Evolutionary conservation across 2,329 filamentous ascomycete species (phyloP).

Genomic region (Diaporthe sp.): DNA sequence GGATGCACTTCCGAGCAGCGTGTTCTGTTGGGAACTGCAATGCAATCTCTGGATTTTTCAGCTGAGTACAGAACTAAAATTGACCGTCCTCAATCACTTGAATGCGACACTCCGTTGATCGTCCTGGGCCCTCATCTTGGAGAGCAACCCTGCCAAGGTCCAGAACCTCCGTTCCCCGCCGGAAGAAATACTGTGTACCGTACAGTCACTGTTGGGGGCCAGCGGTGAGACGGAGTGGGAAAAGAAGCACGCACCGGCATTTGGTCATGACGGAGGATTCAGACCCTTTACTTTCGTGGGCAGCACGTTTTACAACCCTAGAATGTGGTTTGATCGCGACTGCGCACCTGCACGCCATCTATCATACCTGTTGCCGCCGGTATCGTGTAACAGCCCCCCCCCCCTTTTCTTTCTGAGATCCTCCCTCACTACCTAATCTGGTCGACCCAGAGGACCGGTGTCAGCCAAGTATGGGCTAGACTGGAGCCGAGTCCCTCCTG

Average conservation of each 20-base stretch:
- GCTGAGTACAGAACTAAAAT: neutral
- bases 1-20: neutral
- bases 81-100: neutral
- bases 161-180: conserved; percentile 8
- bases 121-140: neutral
- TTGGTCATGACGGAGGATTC: neutral
- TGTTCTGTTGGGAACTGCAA: neutral
- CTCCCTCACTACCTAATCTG: neutral
- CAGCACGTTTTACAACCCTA: conserved; percentile 13
- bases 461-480: neutral
- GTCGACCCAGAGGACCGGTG: neutral
- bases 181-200: neutral
- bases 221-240: neutral
- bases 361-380: neutral
- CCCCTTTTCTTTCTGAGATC: neutral
- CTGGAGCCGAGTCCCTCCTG: neutral
- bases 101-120: neutral
- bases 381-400: conserved; percentile 2
- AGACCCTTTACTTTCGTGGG: neutral
- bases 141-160: conserved; percentile 7
- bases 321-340: conserved; percentile 18
- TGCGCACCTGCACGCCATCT: conserved; percentile 17
- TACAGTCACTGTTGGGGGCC: neutral
- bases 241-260: neutral
- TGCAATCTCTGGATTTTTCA: neutral